Base-by-base conservation (phyloP, 176 grass and related monocot species). In the Phyllostachys edulis region DNA sequence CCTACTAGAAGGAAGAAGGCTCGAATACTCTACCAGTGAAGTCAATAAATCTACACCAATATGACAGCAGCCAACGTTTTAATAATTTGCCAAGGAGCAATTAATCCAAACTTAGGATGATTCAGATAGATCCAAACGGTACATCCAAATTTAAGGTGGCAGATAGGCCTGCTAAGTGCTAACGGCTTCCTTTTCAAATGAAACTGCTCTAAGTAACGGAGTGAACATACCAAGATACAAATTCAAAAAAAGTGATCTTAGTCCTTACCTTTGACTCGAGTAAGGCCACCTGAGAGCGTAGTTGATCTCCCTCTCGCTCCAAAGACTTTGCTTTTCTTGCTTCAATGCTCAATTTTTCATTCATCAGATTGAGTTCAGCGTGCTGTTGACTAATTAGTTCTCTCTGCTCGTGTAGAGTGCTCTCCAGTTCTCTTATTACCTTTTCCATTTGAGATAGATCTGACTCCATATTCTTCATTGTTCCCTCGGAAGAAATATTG, bases 301-400 rank as follows among this genome's bases (percentile, higher is more conserved):
- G 75, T 54, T 94, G 91, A 72, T 98, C 96, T 85, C 85, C 93
- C 69, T 98, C 93, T 73, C 96, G 81, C 93, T 98, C 96, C 80
- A 95, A 87, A 47, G 93, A 98, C 63, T 95, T 98, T 27, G 79
- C 73, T 83, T 91, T 95, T 84, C 85, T 98, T 83, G 80, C 78
- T 88, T 98, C 96, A 77, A 87, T 75, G 64, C 60, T 92, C 59
- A 95, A 88, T 82, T 91, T 93, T 86, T 98, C 93, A 67, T 92
- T 98, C 75, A 94, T 76, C 70, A 92, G 63, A 47, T 78, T 90
- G 54, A 98, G 80, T 74, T 98, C 93, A 37, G 75, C 55, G 37
- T 98, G 80, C 61, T 92, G 86, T 71, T 88, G 91, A 80, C 73
- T 88, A 80, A 98, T 82, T 68, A 95, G 34, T 87, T 91, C 89